Percentiles rank a stretch among this genome's conserved stretches.
Conservation (phyloP, 2,329 filamentous ascomycete species). For the Gnomoniopsis smithogilvyi region DNA sequence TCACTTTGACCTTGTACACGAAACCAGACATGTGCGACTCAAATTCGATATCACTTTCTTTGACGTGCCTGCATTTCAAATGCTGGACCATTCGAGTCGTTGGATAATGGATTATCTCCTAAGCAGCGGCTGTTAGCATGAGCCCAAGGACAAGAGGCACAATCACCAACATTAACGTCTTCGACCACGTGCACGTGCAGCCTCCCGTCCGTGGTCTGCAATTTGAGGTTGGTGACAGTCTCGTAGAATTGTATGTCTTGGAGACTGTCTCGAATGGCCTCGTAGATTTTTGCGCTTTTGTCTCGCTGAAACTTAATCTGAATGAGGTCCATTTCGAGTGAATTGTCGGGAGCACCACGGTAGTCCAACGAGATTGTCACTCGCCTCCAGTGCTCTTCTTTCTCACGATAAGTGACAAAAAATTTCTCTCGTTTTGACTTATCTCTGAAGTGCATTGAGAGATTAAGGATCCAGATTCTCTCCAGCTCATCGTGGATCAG, state of each 20-base stretch:
- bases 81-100: slow-evolving; percentile 70
- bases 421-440: slow-evolving; percentile 93
- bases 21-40: slow-evolving; percentile 95
- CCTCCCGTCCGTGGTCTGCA: slow-evolving; percentile 82
- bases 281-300: slow-evolving; percentile 90
- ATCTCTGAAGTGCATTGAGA: slow-evolving; percentile 98
- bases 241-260: slow-evolving; percentile 94
- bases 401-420: slow-evolving; percentile 90
- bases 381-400: slow-evolving; percentile 74
- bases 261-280: slow-evolving; percentile 88
- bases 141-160: neutral
- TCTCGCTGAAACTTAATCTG: slow-evolving; percentile 80
- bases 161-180: slow-evolving; percentile 68
- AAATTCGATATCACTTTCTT: slow-evolving; percentile 75
- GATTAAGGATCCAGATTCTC: slow-evolving; percentile 87
- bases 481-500: slow-evolving; percentile 80
- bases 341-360: slow-evolving; percentile 72
- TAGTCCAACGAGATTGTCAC: slow-evolving; percentile 96
- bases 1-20: slow-evolving; percentile 84
- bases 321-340: slow-evolving; percentile 80
- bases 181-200: slow-evolving; percentile 98
- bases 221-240: slow-evolving; percentile 91
- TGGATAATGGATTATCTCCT: slow-evolving; percentile 88
- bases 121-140: neutral
- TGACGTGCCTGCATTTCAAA: slow-evolving; percentile 60